phyloP scores from a whole-genome alignment of 192 early-diverging fungal species.

The Kickxella alabastrina region DNA sequence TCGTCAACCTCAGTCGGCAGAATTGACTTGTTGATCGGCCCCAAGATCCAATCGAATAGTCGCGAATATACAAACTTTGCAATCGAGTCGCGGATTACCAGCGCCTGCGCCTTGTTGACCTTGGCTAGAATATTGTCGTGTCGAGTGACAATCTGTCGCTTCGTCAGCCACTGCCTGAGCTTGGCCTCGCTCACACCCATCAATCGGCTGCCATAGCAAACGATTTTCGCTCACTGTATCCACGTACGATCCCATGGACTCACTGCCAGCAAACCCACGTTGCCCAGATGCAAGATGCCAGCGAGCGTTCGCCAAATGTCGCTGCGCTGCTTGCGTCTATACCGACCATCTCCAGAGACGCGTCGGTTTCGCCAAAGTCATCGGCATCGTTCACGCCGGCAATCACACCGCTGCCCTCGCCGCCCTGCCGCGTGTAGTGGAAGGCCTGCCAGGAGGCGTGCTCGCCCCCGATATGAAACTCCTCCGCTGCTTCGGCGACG shows the following conservation, averaged over 20 bases:
- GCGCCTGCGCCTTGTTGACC: conserved; percentile 65
- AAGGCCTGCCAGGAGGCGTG: conserved; percentile 58
- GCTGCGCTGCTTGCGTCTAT: conserved; percentile 70
- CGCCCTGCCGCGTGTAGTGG: conserved; percentile 48
- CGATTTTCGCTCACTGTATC: conserved; percentile 59
- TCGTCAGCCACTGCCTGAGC: conserved; percentile 80
- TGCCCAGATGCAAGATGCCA: conserved; percentile 86
- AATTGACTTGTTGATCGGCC: conserved; percentile 75
- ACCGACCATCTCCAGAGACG: conserved; percentile 82
- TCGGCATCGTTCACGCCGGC: conserved; percentile 58
- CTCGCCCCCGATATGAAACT: conserved; percentile 63
- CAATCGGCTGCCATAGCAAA: conserved; percentile 73
- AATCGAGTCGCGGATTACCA: conserved; percentile 66
- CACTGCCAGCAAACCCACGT: conserved; percentile 65
- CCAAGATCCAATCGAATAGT: conserved; percentile 78
- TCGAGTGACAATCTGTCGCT: conserved; percentile 76
- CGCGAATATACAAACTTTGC: conserved; percentile 75
- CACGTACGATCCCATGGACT: conserved; percentile 59
- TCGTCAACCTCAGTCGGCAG: conserved; percentile 53
- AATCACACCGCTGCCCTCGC: conserved; percentile 43
- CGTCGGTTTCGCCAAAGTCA: conserved; percentile 64
- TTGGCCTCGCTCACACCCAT: conserved; percentile 71
- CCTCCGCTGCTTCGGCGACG: conserved; percentile 65
- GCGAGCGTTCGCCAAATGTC: conserved; percentile 85
- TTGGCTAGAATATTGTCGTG: conserved; percentile 77